Conservation (phyloP, 2,329 filamentous ascomycete genomes). For the Shiraia bambusicola region DNA sequence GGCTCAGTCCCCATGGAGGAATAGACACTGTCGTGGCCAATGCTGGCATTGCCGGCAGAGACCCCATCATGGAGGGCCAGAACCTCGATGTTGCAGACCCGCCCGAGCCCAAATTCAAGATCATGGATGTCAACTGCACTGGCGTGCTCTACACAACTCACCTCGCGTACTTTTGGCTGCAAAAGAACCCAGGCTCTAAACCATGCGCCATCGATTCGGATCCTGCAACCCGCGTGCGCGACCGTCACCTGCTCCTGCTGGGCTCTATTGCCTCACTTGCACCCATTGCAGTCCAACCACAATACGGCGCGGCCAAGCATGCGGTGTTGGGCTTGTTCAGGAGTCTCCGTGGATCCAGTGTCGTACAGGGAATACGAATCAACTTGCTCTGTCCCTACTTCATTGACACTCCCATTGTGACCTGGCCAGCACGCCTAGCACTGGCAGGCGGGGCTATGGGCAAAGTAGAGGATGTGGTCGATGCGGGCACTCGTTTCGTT, state of each 20-base stretch:
- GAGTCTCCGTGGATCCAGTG: slow-evolving; percentile 54
- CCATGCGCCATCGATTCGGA: slow-evolving; percentile 34
- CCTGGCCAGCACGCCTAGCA: slow-evolving; percentile 49
- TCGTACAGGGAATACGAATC: slow-evolving; percentile 57
- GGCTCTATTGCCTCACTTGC: slow-evolving; percentile 61
- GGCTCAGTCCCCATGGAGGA: slow-evolving; percentile 55
- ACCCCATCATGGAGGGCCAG: slow-evolving; percentile 52
- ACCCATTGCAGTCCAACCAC: slow-evolving; percentile 46
- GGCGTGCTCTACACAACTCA: slow-evolving; percentile 67
- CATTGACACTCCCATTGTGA: slow-evolving; percentile 62
- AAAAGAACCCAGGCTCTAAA: slow-evolving; percentile 50
- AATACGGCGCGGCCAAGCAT: slow-evolving; percentile 67
- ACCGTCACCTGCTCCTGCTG: slow-evolving; percentile 64
- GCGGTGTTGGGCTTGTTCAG: slow-evolving; percentile 66
- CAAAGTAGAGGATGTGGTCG: slow-evolving; percentile 60
- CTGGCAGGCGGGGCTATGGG: slow-evolving; percentile 60
- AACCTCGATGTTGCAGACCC: slow-evolving; percentile 51
- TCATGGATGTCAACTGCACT: slow-evolving; percentile 63
- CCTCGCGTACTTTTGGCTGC: slow-evolving; percentile 62
- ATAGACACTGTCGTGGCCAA: slow-evolving; percentile 68
- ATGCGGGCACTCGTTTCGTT: slow-evolving; percentile 63
- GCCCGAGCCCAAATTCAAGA: slow-evolving; percentile 53
- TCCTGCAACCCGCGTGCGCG: slow-evolving; percentile 41
- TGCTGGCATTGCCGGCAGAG: slow-evolving; percentile 59
- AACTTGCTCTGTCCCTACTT: slow-evolving; percentile 71